Evolutionary conservation across 2,329 filamentous ascomycete species (phyloP).

Genomic region (Thielaviopsis musarum): DNA sequence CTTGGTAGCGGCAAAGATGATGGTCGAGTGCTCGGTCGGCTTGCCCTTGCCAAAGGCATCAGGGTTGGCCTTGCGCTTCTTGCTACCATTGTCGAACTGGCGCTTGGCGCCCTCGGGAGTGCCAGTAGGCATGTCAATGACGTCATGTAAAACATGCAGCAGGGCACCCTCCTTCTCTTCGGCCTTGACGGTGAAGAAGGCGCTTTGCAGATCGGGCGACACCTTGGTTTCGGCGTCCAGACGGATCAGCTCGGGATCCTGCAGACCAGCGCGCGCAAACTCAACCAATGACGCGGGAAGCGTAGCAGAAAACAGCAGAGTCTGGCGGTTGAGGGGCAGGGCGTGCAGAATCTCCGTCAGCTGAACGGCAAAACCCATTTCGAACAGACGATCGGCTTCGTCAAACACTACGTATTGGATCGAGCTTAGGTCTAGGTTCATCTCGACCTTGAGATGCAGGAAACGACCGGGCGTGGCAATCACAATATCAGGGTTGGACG

Average conservation of each 20-base stretch:
- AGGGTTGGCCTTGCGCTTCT: constrained; percentile 56
- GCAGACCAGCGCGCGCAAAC: constrained; percentile 81
- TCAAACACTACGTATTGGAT: constrained; percentile 94
- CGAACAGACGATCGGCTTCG: constrained; percentile 90
- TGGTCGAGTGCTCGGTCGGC: constrained; percentile 80
- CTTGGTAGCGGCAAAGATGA: constrained; percentile 87
- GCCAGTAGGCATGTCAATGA: constrained; percentile 77
- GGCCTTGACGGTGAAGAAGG: constrained; percentile 85
- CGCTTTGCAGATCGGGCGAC: constrained; percentile 86
- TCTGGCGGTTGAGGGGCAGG: constrained; percentile 70
- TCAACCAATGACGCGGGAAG: constrained; percentile 88
- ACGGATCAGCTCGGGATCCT: constrained; percentile 80
- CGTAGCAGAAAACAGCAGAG: constrained; percentile 86
- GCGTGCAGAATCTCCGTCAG: constrained; percentile 85
- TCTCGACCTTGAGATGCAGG: constrained; percentile 91
- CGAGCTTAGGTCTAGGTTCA: constrained; percentile 79
- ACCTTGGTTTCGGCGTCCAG: constrained; percentile 91
- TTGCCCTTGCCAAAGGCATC: constrained; percentile 42
- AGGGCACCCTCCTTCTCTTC: constrained; percentile 88
- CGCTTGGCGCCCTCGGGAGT: constrained; percentile 35
- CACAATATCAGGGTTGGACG: constrained; percentile 87
- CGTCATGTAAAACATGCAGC: constrained; percentile 71
- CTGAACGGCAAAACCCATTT: constrained; percentile 95
- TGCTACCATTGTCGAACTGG: constrained; percentile 28
- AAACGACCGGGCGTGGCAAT: constrained; percentile 96